Conservation (phyloP, 768 basidiomycete genomes). For the Leccinum olivaceopallidum region DNA sequence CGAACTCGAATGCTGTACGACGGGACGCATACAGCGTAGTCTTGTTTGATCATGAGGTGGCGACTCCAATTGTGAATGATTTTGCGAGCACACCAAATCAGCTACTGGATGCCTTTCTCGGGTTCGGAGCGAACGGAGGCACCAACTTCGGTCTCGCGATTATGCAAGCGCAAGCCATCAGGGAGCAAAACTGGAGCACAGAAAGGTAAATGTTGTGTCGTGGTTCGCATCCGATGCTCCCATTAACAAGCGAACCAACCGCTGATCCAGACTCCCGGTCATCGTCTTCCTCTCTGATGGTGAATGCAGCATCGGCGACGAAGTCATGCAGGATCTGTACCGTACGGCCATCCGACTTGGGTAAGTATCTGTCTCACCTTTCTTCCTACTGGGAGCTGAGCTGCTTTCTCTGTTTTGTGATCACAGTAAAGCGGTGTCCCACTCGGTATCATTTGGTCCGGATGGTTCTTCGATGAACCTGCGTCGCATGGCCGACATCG, state of each 20-base stretch:
- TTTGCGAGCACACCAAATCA: slow-evolving; percentile 45
- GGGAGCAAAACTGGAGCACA: slow-evolving; percentile 50
- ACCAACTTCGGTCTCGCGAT: slow-evolving; percentile 50
- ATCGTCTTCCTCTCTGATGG: slow-evolving; percentile 51
- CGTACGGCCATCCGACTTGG: slow-evolving; percentile 44
- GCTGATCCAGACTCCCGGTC: slow-evolving; percentile 18
- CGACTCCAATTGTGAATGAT: slow-evolving; percentile 42
- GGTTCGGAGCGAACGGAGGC: slow-evolving; percentile 30
- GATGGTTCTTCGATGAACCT: slow-evolving; percentile 29
- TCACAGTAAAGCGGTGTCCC: slow-evolving; percentile 53
- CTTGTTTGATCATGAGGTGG: slow-evolving; percentile 38
- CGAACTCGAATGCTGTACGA: slow-evolving; percentile 30
- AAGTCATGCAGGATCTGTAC: slow-evolving; percentile 41
- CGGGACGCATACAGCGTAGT: slow-evolving; percentile 59
- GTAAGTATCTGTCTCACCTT: slow-evolving; percentile 27
- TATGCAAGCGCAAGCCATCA: slow-evolving; percentile 32
- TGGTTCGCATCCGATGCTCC: not conserved
- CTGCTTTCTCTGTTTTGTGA: not conserved
- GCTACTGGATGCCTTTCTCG: slow-evolving; percentile 42
- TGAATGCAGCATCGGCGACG: slow-evolving; percentile 41
- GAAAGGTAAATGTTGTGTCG: slow-evolving; percentile 39
- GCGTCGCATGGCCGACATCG: slow-evolving; percentile 52
- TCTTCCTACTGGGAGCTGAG: not conserved
- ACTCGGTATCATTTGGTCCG: slow-evolving; percentile 57
- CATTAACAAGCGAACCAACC: not conserved